A percentile compares a stretch with the other conserved stretches of the same genome.
phyloP scores from a whole-genome alignment of 2,329 filamentous ascomycete species.

The Aspergillaceae sp. region DNA sequence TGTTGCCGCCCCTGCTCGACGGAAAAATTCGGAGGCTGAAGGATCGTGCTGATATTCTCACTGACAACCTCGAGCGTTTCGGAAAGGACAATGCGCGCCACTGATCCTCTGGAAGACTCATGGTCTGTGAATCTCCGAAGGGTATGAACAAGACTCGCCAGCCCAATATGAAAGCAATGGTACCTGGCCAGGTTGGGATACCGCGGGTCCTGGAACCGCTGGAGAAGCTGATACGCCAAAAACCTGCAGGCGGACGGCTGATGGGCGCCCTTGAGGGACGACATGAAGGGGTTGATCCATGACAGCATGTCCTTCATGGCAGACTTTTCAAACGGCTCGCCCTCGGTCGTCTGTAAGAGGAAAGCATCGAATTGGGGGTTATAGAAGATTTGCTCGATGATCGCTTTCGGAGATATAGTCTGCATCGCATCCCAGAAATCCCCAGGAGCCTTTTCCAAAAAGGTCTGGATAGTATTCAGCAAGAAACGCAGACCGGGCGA shows the following conservation, averaged over 20 bases:
- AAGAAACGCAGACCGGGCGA: conserved; percentile 57
- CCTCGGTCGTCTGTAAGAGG: conserved; percentile 44
- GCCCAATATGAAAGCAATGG: conserved; percentile 39
- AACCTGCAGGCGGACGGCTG: conserved; percentile 71
- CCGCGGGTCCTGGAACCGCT: conserved; percentile 40
- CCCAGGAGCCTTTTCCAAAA: conserved; percentile 66
- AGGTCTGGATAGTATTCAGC: conserved; percentile 58
- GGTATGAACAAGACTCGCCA: conserved; percentile 38
- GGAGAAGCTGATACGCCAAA: conserved; percentile 67
- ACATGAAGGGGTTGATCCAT: conserved; percentile 71
- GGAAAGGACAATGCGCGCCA: conserved; percentile 40
- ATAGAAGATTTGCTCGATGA: conserved; percentile 76
- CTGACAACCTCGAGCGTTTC: conserved; percentile 41
- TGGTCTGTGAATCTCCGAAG: conserved; percentile 42
- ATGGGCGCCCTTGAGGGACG: conserved; percentile 66
- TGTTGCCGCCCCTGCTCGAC: conserved; percentile 41
- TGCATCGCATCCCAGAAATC: conserved; percentile 87
- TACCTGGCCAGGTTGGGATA: conserved; percentile 36
- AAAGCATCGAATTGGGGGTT: conserved; percentile 58
- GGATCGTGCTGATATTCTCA: conserved; percentile 47
- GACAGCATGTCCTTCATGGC: conserved; percentile 57
- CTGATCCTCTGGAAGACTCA: conserved; percentile 36
- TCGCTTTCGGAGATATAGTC: conserved; percentile 65
- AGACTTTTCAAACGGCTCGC: conserved; percentile 45
- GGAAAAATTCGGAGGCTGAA: conserved; percentile 47